phyloP scores from a whole-genome alignment of 176 grass and related monocot genomes.

The Miscanthus lutarioriparius region DNA sequence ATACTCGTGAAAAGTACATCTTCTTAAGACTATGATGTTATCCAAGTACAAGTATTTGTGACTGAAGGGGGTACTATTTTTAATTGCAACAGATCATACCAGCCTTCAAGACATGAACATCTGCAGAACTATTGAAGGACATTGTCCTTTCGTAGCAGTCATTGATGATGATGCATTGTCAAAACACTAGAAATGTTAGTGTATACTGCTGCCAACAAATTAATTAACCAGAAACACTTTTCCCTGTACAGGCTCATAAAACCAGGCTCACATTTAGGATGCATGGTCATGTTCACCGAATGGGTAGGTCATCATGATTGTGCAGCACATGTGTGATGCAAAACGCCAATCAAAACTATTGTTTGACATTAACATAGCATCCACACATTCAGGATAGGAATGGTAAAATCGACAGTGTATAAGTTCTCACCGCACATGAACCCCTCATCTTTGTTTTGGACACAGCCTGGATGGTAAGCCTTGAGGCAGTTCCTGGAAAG shows the following conservation, averaged over 20 bases:
- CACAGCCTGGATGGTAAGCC: conserved; percentile 63
- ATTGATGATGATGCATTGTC: background rate
- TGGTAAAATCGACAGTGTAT: background rate
- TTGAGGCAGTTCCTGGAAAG: conserved; percentile 82
- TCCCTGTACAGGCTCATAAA: background rate
- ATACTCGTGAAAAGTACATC: background rate
- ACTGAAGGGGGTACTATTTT: background rate
- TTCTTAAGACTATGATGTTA: background rate
- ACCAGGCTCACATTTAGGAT: background rate
- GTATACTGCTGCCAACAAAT: background rate
- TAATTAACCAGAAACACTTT: background rate
- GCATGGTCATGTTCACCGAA: background rate
- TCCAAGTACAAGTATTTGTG: background rate
- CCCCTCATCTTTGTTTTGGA: conserved; percentile 36
- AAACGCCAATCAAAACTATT: background rate
- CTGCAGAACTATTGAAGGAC: background rate
- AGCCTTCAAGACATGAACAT: background rate
- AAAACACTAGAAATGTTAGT: background rate
- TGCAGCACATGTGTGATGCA: background rate
- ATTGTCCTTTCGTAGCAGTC: background rate
- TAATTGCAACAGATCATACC: background rate
- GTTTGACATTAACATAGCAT: background rate
- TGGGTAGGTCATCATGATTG: background rate
- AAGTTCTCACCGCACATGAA: conserved; percentile 67
- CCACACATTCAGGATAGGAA: background rate